Evolutionary conservation across 2,329 filamentous ascomycete genomes (phyloP).

Genomic region (Apiospora koreana): DNA sequence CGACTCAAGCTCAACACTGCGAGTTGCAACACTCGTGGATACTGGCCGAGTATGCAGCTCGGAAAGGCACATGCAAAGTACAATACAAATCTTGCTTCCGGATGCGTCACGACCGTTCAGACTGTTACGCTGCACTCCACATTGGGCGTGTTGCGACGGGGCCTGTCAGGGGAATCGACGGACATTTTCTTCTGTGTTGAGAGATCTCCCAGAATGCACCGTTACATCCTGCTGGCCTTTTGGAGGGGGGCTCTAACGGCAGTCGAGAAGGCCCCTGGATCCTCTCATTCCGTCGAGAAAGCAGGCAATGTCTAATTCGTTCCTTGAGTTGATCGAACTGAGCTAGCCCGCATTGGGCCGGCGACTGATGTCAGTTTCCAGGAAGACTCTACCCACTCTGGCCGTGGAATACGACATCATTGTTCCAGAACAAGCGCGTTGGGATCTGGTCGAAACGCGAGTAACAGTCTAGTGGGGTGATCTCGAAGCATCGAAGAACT

Average conservation of each 20-base stretch:
- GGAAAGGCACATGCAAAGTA: constrained; percentile 6
- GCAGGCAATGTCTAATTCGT: not conserved
- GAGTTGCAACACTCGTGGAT: not conserved
- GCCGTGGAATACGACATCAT: constrained; percentile 9
- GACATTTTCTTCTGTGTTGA: constrained; percentile 16
- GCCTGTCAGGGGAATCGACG: constrained; percentile 20
- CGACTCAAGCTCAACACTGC: not conserved
- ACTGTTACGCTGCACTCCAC: constrained; percentile 16
- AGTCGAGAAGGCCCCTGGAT: constrained; percentile 17
- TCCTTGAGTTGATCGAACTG: not conserved
- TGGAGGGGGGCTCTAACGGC: constrained; percentile 14
- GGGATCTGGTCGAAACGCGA: constrained; percentile 12
- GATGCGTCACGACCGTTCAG: not conserved
- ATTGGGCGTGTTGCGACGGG: constrained; percentile 14
- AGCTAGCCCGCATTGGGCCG: constrained; percentile 7
- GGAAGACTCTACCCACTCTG: not conserved
- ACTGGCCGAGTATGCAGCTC: not conserved
- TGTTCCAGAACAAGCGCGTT: constrained; percentile 10
- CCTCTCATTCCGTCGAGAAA: constrained; percentile 13
- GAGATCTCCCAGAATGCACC: constrained; percentile 16
- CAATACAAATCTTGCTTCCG: not conserved
- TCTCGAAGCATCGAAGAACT: constrained; percentile 7
- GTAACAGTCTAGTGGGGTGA: constrained; percentile 11
- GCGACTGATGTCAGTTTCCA: constrained; percentile 11
- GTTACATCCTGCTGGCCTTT: constrained; percentile 14